phyloP scores from a whole-genome alignment of 768 basidiomycete genomes.

The Crucibulum laeve region DNA sequence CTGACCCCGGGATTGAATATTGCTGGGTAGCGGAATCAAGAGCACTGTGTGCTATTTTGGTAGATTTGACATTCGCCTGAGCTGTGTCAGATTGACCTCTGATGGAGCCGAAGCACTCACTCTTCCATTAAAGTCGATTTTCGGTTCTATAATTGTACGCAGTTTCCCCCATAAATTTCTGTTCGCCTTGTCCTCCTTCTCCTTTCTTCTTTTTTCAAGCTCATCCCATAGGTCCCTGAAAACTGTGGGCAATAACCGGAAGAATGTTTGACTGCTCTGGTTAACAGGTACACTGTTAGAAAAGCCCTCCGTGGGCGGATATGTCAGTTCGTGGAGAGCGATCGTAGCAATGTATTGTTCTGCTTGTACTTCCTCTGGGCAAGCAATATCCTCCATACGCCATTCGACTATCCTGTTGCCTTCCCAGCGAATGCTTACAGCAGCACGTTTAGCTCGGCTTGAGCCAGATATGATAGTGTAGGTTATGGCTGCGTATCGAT shows the following conservation, averaged over 20 bases:
- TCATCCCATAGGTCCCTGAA: slow-evolving; percentile 94
- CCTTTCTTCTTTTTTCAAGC: slow-evolving; percentile 62
- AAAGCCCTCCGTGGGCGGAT: slow-evolving; percentile 61
- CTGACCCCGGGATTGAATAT: slow-evolving; percentile 5
- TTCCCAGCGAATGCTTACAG: slow-evolving; percentile 72
- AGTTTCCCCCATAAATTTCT: slow-evolving; percentile 69
- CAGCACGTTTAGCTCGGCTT: slow-evolving; percentile 74
- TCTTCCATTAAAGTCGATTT: slow-evolving; percentile 39
- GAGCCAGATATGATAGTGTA: slow-evolving; percentile 62
- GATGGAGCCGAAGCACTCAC: slow-evolving; percentile 19
- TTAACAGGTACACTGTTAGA: slow-evolving; percentile 41
- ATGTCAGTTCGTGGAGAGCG: slow-evolving; percentile 77
- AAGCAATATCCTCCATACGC: slow-evolving; percentile 84
- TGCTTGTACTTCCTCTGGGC: slow-evolving; percentile 72
- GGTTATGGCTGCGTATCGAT: slow-evolving; percentile 71
- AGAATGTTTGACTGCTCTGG: slow-evolving; percentile 56
- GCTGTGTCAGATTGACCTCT: background rate
- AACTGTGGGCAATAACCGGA: slow-evolving; percentile 72
- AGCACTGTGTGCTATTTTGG: background rate
- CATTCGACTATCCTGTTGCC: slow-evolving; percentile 58
- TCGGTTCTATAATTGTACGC: slow-evolving; percentile 57
- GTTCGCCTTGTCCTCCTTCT: slow-evolving; percentile 59
- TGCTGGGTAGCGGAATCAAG: slow-evolving; percentile 1
- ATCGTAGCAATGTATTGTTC: slow-evolving; percentile 87
- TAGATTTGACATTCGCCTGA: no score